Conservation (phyloP, 441 rosid species). For the Adansonia grandidieri region DNA sequence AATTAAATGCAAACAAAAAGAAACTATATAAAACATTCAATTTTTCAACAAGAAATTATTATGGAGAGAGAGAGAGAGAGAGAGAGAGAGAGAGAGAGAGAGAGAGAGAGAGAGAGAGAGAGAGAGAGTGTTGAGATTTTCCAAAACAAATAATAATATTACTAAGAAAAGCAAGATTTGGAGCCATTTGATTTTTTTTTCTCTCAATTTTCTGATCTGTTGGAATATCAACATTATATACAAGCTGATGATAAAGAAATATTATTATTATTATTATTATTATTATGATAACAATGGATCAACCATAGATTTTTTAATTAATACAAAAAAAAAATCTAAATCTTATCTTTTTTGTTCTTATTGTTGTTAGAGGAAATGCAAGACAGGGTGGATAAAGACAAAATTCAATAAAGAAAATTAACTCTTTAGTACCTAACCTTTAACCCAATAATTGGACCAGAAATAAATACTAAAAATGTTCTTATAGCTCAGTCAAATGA, state of each 20-base stretch:
- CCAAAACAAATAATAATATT: not conserved
- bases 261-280: not conserved
- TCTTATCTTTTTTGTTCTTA: not conserved
- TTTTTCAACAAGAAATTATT: not conserved
- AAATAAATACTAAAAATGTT: not conserved
- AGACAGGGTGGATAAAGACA: constrained; percentile 14
- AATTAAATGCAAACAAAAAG: not conserved
- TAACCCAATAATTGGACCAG: not conserved
- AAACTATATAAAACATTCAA: not conserved
- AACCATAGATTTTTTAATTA: not conserved
- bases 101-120: not conserved
- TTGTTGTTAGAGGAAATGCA: not conserved
- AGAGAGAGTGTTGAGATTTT: not conserved
- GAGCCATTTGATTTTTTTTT: not conserved
- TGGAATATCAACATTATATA: constrained; percentile 21
- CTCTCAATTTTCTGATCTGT: not conserved
- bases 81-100: no score
- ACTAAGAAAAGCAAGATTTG: not conserved
- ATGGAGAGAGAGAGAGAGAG: no score
- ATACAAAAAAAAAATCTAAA: not conserved
- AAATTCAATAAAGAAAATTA: not conserved
- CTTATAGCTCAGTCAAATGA: not conserved
- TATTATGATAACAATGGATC: constrained; percentile 18
- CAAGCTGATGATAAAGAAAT: not conserved
- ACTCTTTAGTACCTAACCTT: constrained; percentile 12